These are phyloP conservation scores for Colletotrichum melonis DNA, from an alignment of 2,329 filamentous ascomycete genomes.

Conservation along the genomic window DNA sequence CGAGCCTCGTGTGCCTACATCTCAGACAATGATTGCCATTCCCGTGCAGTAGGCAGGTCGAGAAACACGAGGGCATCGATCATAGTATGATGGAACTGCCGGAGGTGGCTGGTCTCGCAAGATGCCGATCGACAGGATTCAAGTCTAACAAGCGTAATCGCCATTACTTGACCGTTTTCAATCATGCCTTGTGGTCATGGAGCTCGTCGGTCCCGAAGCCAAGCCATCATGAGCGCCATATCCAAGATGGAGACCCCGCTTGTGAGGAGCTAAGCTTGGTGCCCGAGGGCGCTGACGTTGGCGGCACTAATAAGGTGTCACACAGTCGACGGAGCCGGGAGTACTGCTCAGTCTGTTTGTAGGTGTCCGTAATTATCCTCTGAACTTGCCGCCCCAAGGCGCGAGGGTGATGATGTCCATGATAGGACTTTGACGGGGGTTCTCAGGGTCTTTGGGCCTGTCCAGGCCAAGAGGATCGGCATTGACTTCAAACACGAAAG, in stretches of 20 bases:
- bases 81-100: not conserved
- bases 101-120: slow-evolving; percentile 20
- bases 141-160: not conserved
- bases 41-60: not conserved
- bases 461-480: slow-evolving; percentile 25
- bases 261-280: not conserved
- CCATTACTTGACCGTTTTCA: slow-evolving; percentile 24
- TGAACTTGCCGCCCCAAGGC: not conserved
- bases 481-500: slow-evolving; percentile 3
- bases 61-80: not conserved
- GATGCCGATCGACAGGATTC: slow-evolving; percentile 24
- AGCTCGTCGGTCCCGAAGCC: not conserved
- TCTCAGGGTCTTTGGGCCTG: not conserved
- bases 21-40: slow-evolving; percentile 7
- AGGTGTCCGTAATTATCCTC: too few relatives aligned
- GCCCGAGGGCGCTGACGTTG: not conserved
- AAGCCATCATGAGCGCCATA: not conserved
- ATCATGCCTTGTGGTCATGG: not conserved
- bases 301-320: not conserved
- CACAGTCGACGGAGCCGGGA: too few relatives aligned
- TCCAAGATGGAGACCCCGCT: not conserved
- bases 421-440: not conserved
- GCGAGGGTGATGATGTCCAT: not conserved
- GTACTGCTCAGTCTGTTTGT: too few relatives aligned
- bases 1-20: slow-evolving; percentile 10